phyloP scores from a whole-genome alignment of 148 eudicot genomes.

The Chenopodium suecicum region DNA sequence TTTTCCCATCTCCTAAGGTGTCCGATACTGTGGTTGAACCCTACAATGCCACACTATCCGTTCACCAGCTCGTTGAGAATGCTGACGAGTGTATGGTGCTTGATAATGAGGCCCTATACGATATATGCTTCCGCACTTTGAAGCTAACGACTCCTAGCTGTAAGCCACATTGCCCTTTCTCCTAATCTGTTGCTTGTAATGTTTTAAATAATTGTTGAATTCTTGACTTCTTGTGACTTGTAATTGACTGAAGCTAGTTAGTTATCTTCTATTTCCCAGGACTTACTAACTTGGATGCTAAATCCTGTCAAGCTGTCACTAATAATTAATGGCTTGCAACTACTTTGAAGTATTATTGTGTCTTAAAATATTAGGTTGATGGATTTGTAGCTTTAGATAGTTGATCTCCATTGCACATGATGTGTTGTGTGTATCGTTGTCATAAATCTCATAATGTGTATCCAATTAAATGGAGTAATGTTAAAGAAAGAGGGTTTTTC shows the following conservation, averaged over 20 bases:
- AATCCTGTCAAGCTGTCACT: neutral
- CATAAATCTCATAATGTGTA: neutral
- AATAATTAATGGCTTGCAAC: neutral
- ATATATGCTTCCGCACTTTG: constrained; percentile 58
- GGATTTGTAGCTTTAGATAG: neutral
- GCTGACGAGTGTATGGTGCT: constrained; percentile 64
- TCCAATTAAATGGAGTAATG: neutral
- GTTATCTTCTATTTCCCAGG: neutral
- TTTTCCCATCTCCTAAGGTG: constrained; percentile 59
- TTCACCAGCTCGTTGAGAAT: constrained; percentile 57
- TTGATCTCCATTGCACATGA: constrained; percentile 6
- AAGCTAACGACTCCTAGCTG: constrained; percentile 65
- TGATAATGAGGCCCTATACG: constrained; percentile 58
- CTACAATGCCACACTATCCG: constrained; percentile 57
- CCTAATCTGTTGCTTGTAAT: neutral
- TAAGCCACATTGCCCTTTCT: constrained; percentile 25
- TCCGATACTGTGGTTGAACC: constrained; percentile 64
- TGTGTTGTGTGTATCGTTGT: neutral
- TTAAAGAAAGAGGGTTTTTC: neutral
- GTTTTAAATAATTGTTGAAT: neutral
- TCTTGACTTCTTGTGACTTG: neutral
- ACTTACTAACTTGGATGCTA: neutral
- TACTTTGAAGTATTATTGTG: constrained; percentile 1
- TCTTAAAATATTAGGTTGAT: neutral
- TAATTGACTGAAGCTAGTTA: neutral